phyloP scores from a whole-genome alignment of 1,284 basidiomycete species.

The Chondrostereum purpureum region DNA sequence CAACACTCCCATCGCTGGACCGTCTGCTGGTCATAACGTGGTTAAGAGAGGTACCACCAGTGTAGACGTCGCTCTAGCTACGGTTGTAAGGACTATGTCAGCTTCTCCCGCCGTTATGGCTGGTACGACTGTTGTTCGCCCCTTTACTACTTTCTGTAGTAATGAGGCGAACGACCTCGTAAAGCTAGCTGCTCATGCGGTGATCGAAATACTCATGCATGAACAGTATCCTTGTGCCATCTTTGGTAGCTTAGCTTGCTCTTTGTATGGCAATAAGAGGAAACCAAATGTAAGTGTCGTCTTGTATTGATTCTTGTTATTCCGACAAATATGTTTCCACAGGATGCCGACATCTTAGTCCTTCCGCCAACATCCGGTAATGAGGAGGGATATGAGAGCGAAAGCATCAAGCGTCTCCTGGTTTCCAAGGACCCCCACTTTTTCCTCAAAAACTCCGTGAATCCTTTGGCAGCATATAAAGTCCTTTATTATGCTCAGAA shows the following conservation, averaged over 20 bases:
- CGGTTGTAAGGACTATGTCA: too few relatives aligned
- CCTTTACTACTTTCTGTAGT: too few relatives aligned
- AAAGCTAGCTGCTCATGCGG: slow-evolving; percentile 1
- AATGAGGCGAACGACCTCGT: too few relatives aligned
- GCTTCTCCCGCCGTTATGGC: too few relatives aligned
- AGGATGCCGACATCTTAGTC: slow-evolving; percentile 50
- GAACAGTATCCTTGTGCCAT: slow-evolving; percentile 14
- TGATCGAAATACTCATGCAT: slow-evolving; percentile 2
- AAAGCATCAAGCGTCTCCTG: slow-evolving; percentile 36
- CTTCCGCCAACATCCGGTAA: slow-evolving; percentile 20
- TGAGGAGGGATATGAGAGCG: slow-evolving; percentile 20
- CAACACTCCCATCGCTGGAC: too few relatives aligned
- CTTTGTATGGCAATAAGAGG: slow-evolving; percentile 18
- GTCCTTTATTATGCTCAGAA: slow-evolving; percentile 37
- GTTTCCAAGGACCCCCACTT: slow-evolving; percentile 27
- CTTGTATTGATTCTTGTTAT: not conserved
- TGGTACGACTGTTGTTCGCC: too few relatives aligned
- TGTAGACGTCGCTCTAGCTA: too few relatives aligned
- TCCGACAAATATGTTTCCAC: not conserved
- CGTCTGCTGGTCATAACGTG: too few relatives aligned
- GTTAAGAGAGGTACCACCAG: too few relatives aligned
- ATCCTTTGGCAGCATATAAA: slow-evolving; percentile 33
- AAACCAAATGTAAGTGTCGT: slow-evolving; percentile 18
- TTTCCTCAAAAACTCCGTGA: slow-evolving; percentile 32
- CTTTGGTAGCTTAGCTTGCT: slow-evolving; percentile 22